Percentiles rank a stretch among this genome's conserved stretches.
Conservation (phyloP, 345 rosid species). For the Arabis hirsuta region DNA sequence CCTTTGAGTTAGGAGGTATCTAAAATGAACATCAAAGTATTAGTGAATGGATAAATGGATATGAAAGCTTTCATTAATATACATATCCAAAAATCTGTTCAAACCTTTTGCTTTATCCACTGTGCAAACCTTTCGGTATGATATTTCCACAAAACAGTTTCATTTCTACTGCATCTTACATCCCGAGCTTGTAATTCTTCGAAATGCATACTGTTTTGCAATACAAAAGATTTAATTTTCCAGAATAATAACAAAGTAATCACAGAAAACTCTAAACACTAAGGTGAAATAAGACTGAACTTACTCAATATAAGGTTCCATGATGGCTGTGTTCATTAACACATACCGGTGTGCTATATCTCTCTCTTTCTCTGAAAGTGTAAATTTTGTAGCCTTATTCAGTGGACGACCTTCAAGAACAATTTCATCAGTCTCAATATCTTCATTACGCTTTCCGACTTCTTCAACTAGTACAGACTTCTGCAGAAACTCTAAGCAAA, state of each 20-base stretch:
- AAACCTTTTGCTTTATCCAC: not conserved
- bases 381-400: not conserved
- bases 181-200: not conserved
- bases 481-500: too few species aligned
- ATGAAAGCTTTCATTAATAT: too few species aligned
- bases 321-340: too few species aligned
- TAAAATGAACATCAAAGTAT: too few species aligned
- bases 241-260: too few species aligned
- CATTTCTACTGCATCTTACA: not conserved
- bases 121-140: not conserved
- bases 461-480: too few species aligned
- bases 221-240: not conserved
- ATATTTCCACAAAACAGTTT: not conserved
- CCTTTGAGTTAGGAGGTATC: too few species aligned
- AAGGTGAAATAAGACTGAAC: not conserved
- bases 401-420: constrained; percentile 6
- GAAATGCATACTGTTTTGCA: not conserved
- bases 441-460: not conserved
- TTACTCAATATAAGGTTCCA: not conserved
- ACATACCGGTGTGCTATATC: constrained; percentile 3
- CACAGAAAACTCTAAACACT: too few species aligned
- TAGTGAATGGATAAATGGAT: too few species aligned
- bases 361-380: constrained; percentile 9
- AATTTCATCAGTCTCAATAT: constrained; percentile 12
- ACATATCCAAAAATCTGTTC: too few species aligned